Percentiles rank a stretch among this genome's conserved stretches.
Evolutionary conservation across 805 yeast species (phyloP).

Genomic region (Monosporozyma siamensis): DNA sequence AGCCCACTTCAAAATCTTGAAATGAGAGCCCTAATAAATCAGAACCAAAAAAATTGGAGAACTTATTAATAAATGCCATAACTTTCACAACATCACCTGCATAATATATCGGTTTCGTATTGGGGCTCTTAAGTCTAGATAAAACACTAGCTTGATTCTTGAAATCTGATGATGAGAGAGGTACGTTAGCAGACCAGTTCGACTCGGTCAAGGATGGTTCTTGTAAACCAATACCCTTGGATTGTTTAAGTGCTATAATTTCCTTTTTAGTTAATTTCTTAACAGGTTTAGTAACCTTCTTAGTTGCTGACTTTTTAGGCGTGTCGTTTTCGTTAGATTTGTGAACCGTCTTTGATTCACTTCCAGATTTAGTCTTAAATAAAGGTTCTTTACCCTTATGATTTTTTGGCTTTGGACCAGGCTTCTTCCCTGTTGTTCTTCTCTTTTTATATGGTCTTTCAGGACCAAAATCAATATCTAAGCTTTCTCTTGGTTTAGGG

Average conservation of each 20-base stretch:
- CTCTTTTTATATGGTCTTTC: constrained; percentile 8
- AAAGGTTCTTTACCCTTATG: constrained; percentile 7
- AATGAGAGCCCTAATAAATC: constrained; percentile 17
- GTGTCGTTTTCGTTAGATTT: not conserved
- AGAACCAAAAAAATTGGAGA: constrained; percentile 12
- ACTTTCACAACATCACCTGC: constrained; percentile 16
- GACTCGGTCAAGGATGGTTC: constrained; percentile 16
- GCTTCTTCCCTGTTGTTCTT: constrained; percentile 3
- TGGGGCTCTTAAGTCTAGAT: constrained; percentile 16
- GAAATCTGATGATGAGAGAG: constrained; percentile 16
- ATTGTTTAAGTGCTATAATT: not conserved
- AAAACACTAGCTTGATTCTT: constrained; percentile 14
- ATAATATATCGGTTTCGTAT: constrained; percentile 15
- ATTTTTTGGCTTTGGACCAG: constrained; percentile 5
- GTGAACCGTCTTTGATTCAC: too few species aligned
- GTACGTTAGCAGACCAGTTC: constrained; percentile 24
- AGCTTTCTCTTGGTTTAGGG: constrained; percentile 15
- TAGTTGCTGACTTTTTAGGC: constrained; percentile 1
- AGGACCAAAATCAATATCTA: constrained; percentile 14
- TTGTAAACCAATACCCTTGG: constrained; percentile 9
- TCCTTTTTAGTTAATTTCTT: constrained; percentile 1
- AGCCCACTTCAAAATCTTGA: constrained; percentile 22
- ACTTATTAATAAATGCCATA: constrained; percentile 20
- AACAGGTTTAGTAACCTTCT: constrained; percentile 1
- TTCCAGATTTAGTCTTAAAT: constrained; percentile 10